Evolutionary conservation across 163 green algal species (phyloP).

Genomic region (Coccomyxa subellipsoidea): DNA sequence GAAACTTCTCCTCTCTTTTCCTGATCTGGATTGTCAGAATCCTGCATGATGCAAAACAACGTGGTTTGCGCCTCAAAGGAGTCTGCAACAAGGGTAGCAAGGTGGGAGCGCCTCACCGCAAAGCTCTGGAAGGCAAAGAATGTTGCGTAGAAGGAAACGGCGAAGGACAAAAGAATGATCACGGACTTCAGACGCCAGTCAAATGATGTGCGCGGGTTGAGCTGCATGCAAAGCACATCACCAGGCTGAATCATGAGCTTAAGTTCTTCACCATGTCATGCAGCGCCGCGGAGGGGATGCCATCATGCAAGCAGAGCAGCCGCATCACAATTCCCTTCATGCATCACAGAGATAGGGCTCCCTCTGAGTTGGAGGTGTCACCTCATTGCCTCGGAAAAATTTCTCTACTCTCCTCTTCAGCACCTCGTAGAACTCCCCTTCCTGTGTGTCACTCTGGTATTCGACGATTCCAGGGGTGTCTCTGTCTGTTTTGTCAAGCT

Average conservation of each 20-base stretch:
- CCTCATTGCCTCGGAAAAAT: slow-evolving; percentile 62
- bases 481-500: slow-evolving; percentile 22
- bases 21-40: no score
- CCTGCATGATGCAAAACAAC: no score
- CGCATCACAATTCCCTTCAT: neutral
- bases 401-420: slow-evolving; percentile 51
- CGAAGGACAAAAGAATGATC: slow-evolving; percentile 44
- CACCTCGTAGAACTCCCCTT: slow-evolving; percentile 50
- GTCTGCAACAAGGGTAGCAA: neutral
- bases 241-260: neutral
- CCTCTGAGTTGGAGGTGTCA: slow-evolving; percentile 11
- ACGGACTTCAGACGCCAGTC: slow-evolving; percentile 62
- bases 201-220: slow-evolving; percentile 45
- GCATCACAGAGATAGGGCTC: neutral
- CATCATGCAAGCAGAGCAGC: no score
- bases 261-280: neutral
- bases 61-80: no score
- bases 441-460: slow-evolving; percentile 36
- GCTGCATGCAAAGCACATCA: slow-evolving; percentile 25
- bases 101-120: slow-evolving; percentile 13
- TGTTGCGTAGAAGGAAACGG: slow-evolving; percentile 36
- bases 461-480: slow-evolving; percentile 3
- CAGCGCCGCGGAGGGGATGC: no score
- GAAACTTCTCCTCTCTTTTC: no score
- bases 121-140: slow-evolving; percentile 45